Percentiles rank a stretch among this genome's conserved stretches.
phyloP scores from a whole-genome alignment of 306 rosid species.

The Glycyrrhiza uralensis region DNA sequence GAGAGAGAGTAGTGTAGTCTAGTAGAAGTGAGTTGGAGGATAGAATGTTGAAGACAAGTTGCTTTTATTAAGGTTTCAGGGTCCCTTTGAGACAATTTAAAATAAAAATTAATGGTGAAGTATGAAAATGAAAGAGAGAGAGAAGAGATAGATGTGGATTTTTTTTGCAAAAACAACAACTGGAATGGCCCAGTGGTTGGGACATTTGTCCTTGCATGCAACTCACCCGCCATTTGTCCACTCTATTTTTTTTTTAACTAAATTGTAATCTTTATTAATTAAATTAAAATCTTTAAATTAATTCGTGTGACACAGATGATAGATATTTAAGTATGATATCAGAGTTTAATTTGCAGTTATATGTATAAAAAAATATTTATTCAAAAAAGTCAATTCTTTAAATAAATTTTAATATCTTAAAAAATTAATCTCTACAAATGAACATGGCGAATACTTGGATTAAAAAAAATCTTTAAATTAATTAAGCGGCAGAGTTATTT shows the following conservation, averaged over 20 bases:
- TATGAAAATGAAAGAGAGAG: neutral
- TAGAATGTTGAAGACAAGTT: slow-evolving; percentile 68
- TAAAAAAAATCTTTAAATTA: too few species aligned
- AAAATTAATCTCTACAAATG: too few species aligned
- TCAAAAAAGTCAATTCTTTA: too few species aligned
- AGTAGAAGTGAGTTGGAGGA: slow-evolving; percentile 12
- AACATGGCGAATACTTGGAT: too few species aligned
- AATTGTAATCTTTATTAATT: neutral
- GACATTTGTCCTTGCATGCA: slow-evolving; percentile 58
- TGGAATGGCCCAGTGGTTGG: slow-evolving; percentile 53
- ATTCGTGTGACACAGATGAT: too few species aligned
- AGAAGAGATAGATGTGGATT: neutral
- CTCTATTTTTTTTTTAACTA: neutral
- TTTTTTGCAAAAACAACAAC: slow-evolving; percentile 46
- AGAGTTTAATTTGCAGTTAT: too few species aligned
- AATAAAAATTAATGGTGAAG: slow-evolving; percentile 20
- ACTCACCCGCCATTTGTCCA: slow-evolving; percentile 45
- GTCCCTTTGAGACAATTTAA: slow-evolving; percentile 44
- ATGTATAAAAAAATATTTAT: too few species aligned
- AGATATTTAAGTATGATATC: too few species aligned
- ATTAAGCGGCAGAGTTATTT: slow-evolving; percentile 20
- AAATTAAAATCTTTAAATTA: too few species aligned
- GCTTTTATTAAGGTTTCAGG: slow-evolving; percentile 86
- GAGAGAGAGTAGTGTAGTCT: neutral
- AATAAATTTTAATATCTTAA: too few species aligned